phyloP scores from a whole-genome alignment of 805 yeast species.

The Metschnikowia proteae region DNA sequence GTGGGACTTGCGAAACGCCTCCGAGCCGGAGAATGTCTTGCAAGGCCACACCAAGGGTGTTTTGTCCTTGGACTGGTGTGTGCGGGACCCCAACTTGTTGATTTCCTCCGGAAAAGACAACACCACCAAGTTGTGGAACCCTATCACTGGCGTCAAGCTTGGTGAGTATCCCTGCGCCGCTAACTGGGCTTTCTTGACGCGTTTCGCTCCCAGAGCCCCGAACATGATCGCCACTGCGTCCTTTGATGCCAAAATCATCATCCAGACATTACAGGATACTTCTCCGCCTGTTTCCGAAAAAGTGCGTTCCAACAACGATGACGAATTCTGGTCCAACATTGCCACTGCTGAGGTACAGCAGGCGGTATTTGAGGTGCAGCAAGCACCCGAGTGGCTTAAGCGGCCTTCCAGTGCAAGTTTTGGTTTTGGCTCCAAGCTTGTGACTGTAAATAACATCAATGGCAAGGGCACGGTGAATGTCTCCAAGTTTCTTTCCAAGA shows the following conservation, averaged over 20 bases:
- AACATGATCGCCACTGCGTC: conserved; percentile 87
- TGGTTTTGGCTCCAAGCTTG: conserved; percentile 93
- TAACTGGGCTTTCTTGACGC: conserved; percentile 89
- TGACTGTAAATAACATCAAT: conserved; percentile 43
- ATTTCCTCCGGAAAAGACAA: conserved; percentile 93
- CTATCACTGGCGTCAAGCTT: conserved; percentile 62
- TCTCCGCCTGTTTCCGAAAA: conserved; percentile 50
- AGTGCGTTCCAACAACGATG: conserved; percentile 49
- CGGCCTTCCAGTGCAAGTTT: conserved; percentile 72
- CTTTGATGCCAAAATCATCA: conserved; percentile 74
- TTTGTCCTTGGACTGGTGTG: conserved; percentile 90
- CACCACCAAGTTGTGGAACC: conserved; percentile 86
- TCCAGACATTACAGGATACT: conserved; percentile 88
- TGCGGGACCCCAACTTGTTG: conserved; percentile 70
- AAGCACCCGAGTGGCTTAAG: conserved; percentile 88
- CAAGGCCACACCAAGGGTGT: conserved; percentile 86
- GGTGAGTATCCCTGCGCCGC: conserved; percentile 90
- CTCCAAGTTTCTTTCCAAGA: conserved; percentile 39
- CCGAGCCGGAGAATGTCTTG: conserved; percentile 77
- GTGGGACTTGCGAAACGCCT: conserved; percentile 94
- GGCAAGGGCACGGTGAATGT: conserved; percentile 43
- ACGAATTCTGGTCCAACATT: conserved; percentile 82
- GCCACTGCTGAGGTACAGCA: conserved; percentile 66
- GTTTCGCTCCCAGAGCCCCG: conserved; percentile 84
- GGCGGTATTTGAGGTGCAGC: conserved; percentile 65